Evolutionary conservation across 768 basidiomycete species (phyloP), one percentile per base, ranked within the genome.

Genomic region (Fomitopsis serialis): DNA sequence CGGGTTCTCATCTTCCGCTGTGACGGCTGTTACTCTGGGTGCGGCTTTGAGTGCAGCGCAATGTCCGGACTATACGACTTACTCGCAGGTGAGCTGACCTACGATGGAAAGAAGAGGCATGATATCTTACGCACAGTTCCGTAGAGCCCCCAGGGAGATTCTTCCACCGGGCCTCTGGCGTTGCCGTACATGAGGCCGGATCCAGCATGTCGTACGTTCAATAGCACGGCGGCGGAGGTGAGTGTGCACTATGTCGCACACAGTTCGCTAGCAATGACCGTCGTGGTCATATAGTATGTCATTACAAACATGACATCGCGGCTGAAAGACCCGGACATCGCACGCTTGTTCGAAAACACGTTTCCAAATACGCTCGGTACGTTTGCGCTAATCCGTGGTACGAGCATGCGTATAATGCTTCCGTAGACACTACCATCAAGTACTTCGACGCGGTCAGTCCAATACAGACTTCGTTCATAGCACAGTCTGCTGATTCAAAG

Each of bases 351-450:
- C 58, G 88, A 89, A 66, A 91, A 90, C 56, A 84, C 88, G 0
- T 89, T 89, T 62, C 89, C 89, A 2, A 89, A 89, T 59, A 91
- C 89, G 0, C 76, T 91, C 43, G 88, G 87, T 87, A 58, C 54
- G 73, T 63, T 27, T 9, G 5, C 29, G 6, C 9, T 48, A 34
- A 13, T 11, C 34, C 8, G 5, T 24, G 23, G 8, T 34, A 25
- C 8, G 22, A 19, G 11, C n/a, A n/a, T n/a, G 15, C 25, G 37
- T 22, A 19, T 42, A 23, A n/a, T n/a, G n/a, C n/a, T n/a, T 43
- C 22, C 25, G 15, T 32, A 88, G 89, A 91, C 61, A 90, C 88
- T 2, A 89, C 89, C 8, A 83, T 92, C 53, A 84, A 79, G 64
- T 92, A 89, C 62, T 89, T 82, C 66, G 82, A 76, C 63, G 60